A percentile compares a stretch with the other conserved stretches of the same genome.
Conservation (phyloP, 2,329 filamentous ascomycete species). For the Stemphylium beticola region DNA sequence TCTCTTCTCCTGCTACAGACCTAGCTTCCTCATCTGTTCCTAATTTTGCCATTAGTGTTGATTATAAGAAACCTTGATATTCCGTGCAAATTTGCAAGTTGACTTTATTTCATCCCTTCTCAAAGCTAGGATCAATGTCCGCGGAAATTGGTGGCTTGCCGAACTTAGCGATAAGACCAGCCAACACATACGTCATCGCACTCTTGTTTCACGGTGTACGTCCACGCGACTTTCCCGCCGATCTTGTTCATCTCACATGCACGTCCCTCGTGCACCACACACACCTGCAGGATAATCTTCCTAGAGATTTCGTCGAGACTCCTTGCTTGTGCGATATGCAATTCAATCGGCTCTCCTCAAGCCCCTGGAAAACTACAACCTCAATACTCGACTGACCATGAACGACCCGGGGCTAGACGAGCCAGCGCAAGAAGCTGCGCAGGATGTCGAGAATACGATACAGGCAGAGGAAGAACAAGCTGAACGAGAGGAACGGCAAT, state of each 20-base stretch:
- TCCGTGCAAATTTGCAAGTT: too few species aligned
- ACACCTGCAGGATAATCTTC: neutral
- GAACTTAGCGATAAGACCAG: neutral
- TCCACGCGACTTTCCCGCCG: conserved; percentile 11
- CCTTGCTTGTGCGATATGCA: conserved; percentile 1
- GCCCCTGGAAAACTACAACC: neutral
- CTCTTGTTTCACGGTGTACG: neutral
- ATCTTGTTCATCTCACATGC: conserved; percentile 13
- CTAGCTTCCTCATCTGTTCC: too few species aligned
- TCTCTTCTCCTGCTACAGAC: too few species aligned
- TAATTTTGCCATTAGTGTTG: too few species aligned
- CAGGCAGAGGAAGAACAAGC: conserved; percentile 43
- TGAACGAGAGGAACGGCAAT: conserved; percentile 51
- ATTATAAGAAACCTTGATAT: too few species aligned
- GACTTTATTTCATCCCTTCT: too few species aligned
- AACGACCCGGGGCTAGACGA: conserved; percentile 61
- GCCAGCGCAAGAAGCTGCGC: conserved; percentile 55
- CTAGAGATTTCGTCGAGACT: neutral
- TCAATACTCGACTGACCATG: conserved; percentile 22
- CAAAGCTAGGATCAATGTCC: too few species aligned
- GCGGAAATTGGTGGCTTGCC: conserved; percentile 7
- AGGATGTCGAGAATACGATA: conserved; percentile 51
- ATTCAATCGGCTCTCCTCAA: neutral
- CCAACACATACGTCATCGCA: conserved; percentile 11
- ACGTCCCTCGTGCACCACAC: conserved; percentile 6